A percentile compares a stretch with the other conserved stretches of the same genome.
These are phyloP conservation scores for Elongisporangium undulatum DNA, from an alignment of 352 stramenopile species.

Conservation along the genomic window DNA sequence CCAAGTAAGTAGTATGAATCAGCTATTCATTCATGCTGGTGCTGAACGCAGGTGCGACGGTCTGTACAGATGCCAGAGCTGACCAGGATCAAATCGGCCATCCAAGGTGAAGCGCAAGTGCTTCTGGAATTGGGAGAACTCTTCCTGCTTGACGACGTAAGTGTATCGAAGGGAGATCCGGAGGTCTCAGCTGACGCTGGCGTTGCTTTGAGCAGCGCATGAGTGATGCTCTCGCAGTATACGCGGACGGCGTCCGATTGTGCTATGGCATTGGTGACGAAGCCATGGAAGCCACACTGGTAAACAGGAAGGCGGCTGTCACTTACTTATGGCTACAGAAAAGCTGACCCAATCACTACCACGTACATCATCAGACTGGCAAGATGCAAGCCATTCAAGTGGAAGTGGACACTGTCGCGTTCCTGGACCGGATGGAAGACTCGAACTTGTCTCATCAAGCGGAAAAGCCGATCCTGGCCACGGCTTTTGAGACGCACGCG, in stretches of 20 bases:
- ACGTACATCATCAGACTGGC: slow-evolving; percentile 23
- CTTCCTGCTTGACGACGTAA: slow-evolving; percentile 21
- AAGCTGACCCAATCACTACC: not conserved
- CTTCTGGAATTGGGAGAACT: slow-evolving; percentile 45
- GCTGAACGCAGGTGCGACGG: not conserved
- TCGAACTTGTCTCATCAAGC: slow-evolving; percentile 8
- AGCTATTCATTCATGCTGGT: not conserved
- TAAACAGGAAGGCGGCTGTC: slow-evolving; percentile 5
- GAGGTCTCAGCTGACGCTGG: not conserved
- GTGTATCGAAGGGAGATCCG: not conserved
- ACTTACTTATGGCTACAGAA: not conserved
- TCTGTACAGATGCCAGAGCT: slow-evolving; percentile 22
- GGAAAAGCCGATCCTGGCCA: slow-evolving; percentile 30
- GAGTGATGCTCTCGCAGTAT: slow-evolving; percentile 21
- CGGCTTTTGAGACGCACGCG: slow-evolving; percentile 27
- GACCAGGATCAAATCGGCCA: slow-evolving; percentile 15
- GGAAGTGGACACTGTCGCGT: slow-evolving; percentile 19
- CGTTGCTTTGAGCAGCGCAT: slow-evolving; percentile 15
- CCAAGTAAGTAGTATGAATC: slow-evolving; percentile 13
- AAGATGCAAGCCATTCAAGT: slow-evolving; percentile 35
- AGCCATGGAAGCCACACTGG: slow-evolving; percentile 35
- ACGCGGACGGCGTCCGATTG: slow-evolving; percentile 36
- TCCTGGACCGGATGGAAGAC: slow-evolving; percentile 17
- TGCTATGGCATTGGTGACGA: slow-evolving; percentile 44
- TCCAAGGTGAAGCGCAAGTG: slow-evolving; percentile 38